Conservation (phyloP, 164 flowering plant species). For the Vitis amurensis region DNA sequence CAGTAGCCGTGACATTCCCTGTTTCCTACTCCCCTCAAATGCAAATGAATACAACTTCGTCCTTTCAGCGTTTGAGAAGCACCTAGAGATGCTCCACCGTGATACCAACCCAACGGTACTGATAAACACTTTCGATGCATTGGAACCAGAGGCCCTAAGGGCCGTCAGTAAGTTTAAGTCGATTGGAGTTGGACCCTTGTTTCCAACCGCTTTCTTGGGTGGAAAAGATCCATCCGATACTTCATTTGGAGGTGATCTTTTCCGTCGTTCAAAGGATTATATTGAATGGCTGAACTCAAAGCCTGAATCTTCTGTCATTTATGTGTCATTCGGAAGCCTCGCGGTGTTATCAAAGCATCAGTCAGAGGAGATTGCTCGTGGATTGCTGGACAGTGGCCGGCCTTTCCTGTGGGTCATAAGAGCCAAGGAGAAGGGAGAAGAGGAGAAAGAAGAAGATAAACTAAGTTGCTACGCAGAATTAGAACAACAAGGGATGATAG, state of each 20-base stretch:
- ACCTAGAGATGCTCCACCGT: constrained; percentile 9
- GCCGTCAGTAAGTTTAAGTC: constrained; percentile 24
- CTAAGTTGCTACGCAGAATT: constrained; percentile 15
- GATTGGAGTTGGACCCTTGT: constrained; percentile 46
- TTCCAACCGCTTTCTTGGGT: constrained; percentile 40
- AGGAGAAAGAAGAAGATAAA: constrained; percentile 6
- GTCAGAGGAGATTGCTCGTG: constrained; percentile 35
- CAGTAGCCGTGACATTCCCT: constrained; percentile 2
- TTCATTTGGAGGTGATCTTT: constrained; percentile 33
- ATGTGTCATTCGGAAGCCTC: constrained; percentile 49
- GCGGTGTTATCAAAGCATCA: constrained; percentile 22
- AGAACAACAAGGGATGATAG: constrained; percentile 33
- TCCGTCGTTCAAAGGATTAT: constrained; percentile 19
- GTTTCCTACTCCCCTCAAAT: background rate
- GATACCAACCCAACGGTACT: constrained; percentile 27
- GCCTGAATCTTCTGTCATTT: constrained; percentile 34
- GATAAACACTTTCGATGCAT: constrained; percentile 39
- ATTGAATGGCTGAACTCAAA: constrained; percentile 45
- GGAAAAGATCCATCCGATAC: constrained; percentile 24
- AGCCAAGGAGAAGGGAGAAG: constrained; percentile 1
- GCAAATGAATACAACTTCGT: background rate
- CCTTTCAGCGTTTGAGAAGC: constrained; percentile 8
- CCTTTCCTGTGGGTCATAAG: constrained; percentile 54
- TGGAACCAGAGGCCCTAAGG: constrained; percentile 33
- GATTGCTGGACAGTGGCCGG: constrained; percentile 19